Conservation (phyloP, 1,139 yeast species). For the Geotrichum aggregatum region DNA sequence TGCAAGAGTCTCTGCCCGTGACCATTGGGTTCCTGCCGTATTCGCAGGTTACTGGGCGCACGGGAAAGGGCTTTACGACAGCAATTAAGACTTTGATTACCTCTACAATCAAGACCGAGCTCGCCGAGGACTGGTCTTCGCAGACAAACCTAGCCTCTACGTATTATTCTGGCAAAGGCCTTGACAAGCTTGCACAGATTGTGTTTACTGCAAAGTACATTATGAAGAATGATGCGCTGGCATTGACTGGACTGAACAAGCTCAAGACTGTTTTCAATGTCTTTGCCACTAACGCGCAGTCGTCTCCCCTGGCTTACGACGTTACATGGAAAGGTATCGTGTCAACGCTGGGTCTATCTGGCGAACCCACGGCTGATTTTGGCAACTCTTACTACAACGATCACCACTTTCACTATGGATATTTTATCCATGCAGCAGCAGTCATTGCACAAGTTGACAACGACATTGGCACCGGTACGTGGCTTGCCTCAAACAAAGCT, state of each 20-base stretch:
- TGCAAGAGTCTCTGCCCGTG: slow-evolving; percentile 51
- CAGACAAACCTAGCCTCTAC: slow-evolving; percentile 51
- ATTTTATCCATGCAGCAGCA: slow-evolving; percentile 74
- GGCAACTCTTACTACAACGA: slow-evolving; percentile 72
- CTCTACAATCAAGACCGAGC: slow-evolving; percentile 55
- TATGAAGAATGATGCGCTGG: slow-evolving; percentile 49
- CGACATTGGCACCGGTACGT: slow-evolving; percentile 56
- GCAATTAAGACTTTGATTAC: slow-evolving; percentile 61
- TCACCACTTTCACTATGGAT: slow-evolving; percentile 80
- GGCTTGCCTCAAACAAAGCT: slow-evolving; percentile 57
- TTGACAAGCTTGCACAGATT: slow-evolving; percentile 72
- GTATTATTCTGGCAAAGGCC: slow-evolving; percentile 57
- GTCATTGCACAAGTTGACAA: slow-evolving; percentile 63
- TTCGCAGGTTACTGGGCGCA: slow-evolving; percentile 44
- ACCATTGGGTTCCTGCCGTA: slow-evolving; percentile 62
- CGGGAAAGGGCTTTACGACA: slow-evolving; percentile 44
- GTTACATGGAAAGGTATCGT: slow-evolving; percentile 64
- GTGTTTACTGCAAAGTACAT: slow-evolving; percentile 60
- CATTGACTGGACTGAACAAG: slow-evolving; percentile 46
- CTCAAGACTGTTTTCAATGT: slow-evolving; percentile 53
- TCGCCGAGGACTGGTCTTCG: slow-evolving; percentile 52
- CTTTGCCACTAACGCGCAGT: slow-evolving; percentile 51
- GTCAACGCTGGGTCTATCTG: slow-evolving; percentile 49
- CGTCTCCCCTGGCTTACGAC: slow-evolving; percentile 63
- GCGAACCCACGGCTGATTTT: slow-evolving; percentile 54